A percentile compares a stretch with the other conserved stretches of the same genome.
phyloP scores from a whole-genome alignment of 129 eudicot species.

The Artemisia tridentata region DNA sequence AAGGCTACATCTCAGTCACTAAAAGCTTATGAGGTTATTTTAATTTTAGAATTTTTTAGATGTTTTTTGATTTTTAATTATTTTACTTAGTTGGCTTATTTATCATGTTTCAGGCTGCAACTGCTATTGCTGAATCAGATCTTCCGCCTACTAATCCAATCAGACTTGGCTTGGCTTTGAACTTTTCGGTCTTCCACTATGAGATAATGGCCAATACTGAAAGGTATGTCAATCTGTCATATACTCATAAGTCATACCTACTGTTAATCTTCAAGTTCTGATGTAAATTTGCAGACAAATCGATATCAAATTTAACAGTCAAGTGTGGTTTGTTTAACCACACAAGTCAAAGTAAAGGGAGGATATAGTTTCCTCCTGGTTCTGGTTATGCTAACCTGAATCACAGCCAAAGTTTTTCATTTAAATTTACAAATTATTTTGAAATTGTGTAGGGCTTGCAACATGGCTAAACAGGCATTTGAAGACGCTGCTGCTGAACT shows the following conservation, averaged over 20 bases:
- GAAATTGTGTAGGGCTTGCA: neutral
- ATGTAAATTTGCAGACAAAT: neutral
- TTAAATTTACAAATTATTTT: neutral
- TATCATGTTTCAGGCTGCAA: slow-evolving; percentile 45
- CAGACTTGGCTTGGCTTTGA: slow-evolving; percentile 68
- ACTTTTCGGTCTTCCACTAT: slow-evolving; percentile 66
- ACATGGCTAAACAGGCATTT: neutral
- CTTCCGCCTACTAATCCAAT: slow-evolving; percentile 61
- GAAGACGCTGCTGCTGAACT: neutral
- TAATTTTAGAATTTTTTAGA: neutral
- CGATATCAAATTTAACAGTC: neutral
- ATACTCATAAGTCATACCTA: too few species aligned
- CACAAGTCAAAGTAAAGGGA: neutral
- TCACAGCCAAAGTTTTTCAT: neutral
- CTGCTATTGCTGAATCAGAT: slow-evolving; percentile 57
- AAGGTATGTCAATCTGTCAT: too few species aligned
- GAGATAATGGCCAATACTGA: too few species aligned
- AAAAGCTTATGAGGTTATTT: slow-evolving; percentile 53
- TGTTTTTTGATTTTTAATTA: neutral
- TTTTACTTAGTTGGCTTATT: too few species aligned
- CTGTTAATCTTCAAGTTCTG: slow-evolving; percentile 25
- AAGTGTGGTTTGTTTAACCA: neutral
- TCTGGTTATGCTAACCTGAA: neutral
- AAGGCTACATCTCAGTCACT: slow-evolving; percentile 48
- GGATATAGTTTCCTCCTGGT: too few species aligned